Evolutionary conservation across 192 early-diverging fungal species (phyloP), one percentile per base, ranked within the genome.

Genomic region (Backusella circina): DNA sequence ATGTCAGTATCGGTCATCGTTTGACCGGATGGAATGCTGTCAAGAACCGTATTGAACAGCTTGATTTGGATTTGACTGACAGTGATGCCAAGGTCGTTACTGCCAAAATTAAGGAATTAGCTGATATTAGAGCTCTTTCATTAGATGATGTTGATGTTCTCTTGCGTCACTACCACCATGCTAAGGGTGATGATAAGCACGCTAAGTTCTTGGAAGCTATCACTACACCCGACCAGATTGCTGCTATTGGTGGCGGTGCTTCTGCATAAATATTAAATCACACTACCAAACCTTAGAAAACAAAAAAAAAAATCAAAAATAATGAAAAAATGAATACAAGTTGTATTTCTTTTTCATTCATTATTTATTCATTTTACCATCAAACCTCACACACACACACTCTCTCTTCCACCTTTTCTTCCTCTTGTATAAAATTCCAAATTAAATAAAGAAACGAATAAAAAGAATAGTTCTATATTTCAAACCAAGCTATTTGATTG

Each of bases 21-120:
- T 85, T 99, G 57, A 99, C 97, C 2, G 96, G 97, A 18, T 99
- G 97, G 96, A 98, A 99, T 84, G 96, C 97, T 44, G 97, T 99
- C 87, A 98, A 98, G 93, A 96, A 96, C 85, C 94, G 97, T 77
- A 95, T 95, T 16, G 93, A 98, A 78, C 96, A 98, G 84, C 86
- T 99, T 16, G 91, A 90, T 18, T 83, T 99, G 65, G 84, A 79
- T 12, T 80, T 98, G 67, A 93, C 89, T 74, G 97, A 99, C 80
- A 91, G 91, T 16, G 91, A 97, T 71, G 88, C 95, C 83, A 99
- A 99, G 91, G 86, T 84, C 38, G 90, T 98, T 65, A 99, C 97
- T 3, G 86, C 86, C 77, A 93, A 97, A 84, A 98, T 99, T 88
- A 99, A 99, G 91, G 84, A 89, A 75, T 84, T 97, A 31, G 96